Evolutionary conservation across 2,329 filamentous ascomycete species (phyloP), one percentile per base, ranked within the genome.

Genomic region (Fusarium neocosmosporiellum): DNA sequence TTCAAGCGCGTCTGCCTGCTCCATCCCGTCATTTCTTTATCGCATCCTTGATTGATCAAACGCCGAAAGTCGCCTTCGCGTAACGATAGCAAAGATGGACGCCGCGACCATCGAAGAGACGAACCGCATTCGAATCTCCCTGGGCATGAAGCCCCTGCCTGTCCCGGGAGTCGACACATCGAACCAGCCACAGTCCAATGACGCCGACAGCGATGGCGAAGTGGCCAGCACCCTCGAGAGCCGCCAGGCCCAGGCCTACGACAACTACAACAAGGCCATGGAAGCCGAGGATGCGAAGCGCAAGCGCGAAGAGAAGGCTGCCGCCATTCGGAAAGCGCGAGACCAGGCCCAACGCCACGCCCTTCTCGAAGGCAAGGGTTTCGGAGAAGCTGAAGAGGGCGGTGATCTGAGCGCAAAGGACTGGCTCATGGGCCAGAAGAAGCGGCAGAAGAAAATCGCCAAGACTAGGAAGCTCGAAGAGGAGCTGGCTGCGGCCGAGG

Each of bases 371-470:
- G 96, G 96, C 66, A 92, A 93, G 79, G 93, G 95, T 1, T 84
- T 99, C 4, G 96, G 93, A 55, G 96, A 98, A 37, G 86, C 85
- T 0, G 92, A 91, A 50, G 90, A 89, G 3, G 89, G 86, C 7
- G 89, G 85, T 4, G 91, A 92, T 14, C 75, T 93, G 29, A 94
- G 97, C 80, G 94, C 96, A 16, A 93, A 93, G 80, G 87, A 93
- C 2, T 99, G 96, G 96, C 82, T 99, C 68, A 90, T 93, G 75
- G 92, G 92, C 67, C 92, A 96, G 81, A 98, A 97, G 87, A 98
- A 97, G 86, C 89, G 95, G 59, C 94, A 97, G 81, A 97, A 95
- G 87, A 94, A 95, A 83, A 95, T 98, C 41, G 93, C 92, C 53
- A 92, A 94, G 76, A 91, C 92, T 33, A 89, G 93, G 74, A 90